A percentile compares a stretch with the other conserved stretches of the same genome.
These are phyloP conservation scores for Aspergillus avenaceus DNA, from an alignment of 495 filamentous ascomycete species.

Conservation along the genomic window DNA sequence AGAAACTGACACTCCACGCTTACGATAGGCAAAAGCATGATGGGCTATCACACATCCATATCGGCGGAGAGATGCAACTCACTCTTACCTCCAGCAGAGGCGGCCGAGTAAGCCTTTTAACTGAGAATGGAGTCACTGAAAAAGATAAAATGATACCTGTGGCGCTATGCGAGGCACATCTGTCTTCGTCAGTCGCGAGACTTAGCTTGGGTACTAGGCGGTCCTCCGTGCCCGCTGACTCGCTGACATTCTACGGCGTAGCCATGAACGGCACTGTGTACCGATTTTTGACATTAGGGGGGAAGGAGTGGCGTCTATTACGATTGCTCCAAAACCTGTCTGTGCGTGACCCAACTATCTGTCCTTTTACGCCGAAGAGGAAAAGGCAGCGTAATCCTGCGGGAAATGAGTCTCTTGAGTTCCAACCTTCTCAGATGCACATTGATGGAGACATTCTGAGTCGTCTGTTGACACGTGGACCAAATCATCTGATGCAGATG, in stretches of 20 bases:
- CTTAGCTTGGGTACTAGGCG: conserved; percentile 18
- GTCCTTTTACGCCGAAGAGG: conserved; percentile 29
- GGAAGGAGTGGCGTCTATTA: conserved; percentile 56
- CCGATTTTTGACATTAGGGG: conserved; percentile 53
- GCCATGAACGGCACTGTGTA: conserved; percentile 63
- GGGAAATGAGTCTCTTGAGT: conserved; percentile 27
- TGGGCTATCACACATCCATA: conserved; percentile 36
- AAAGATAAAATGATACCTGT: conserved; percentile 21
- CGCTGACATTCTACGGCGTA: conserved; percentile 47
- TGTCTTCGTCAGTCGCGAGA: conserved; percentile 31
- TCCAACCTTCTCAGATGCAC: conserved; percentile 48
- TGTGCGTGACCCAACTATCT: conserved; percentile 31
- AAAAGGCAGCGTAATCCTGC: conserved; percentile 21
- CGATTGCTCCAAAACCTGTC: conserved; percentile 60
- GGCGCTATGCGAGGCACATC: conserved; percentile 25
- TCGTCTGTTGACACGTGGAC: conserved; percentile 43
- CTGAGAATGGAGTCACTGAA: conserved; percentile 16
- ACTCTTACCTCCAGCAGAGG: conserved; percentile 31
- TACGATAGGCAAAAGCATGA: conserved; percentile 32
- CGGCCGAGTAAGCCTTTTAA: conserved; percentile 31
- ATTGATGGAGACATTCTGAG: conserved; percentile 65
- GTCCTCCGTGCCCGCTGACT: conserved; percentile 10
- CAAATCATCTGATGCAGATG: conserved; percentile 41
- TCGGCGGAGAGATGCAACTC: conserved; percentile 25
- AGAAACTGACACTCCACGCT: conserved; percentile 27